These are phyloP conservation scores for Malania oleifera DNA, from an alignment of 164 flowering plant genomes.

Conservation along the genomic window DNA sequence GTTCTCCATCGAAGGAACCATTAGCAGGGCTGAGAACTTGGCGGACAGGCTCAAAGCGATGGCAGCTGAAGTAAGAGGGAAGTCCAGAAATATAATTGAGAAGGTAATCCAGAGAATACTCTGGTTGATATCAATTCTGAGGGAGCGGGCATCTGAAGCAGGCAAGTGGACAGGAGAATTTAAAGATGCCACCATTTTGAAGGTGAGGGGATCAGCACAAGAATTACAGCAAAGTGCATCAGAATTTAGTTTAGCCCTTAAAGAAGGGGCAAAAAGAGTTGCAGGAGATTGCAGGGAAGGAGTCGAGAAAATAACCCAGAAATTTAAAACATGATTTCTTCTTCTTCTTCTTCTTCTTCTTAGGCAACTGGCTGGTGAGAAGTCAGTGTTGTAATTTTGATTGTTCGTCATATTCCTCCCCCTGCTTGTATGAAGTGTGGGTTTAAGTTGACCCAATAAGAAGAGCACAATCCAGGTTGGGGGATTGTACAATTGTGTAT, in stretches of 20 bases:
- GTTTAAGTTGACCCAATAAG: too few species aligned
- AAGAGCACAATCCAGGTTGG: too few species aligned
- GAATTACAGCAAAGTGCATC: constrained; percentile 37
- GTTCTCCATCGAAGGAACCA: constrained; percentile 39
- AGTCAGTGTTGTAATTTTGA: background rate
- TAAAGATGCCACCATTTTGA: constrained; percentile 32
- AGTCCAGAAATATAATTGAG: constrained; percentile 44
- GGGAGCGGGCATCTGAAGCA: constrained; percentile 27
- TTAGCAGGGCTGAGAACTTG: constrained; percentile 55
- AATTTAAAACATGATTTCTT: constrained; percentile 53
- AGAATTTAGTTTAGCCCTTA: constrained; percentile 22
- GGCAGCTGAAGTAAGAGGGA: constrained; percentile 52
- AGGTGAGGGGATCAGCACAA: constrained; percentile 34
- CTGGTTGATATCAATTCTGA: constrained; percentile 38
- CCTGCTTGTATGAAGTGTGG: background rate
- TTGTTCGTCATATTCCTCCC: background rate
- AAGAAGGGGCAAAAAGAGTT: constrained; percentile 62
- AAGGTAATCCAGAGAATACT: constrained; percentile 51
- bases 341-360: background rate
- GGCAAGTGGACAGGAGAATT: constrained; percentile 29
- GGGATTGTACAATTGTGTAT: too few species aligned
- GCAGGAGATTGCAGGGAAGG: constrained; percentile 79
- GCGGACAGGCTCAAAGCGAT: constrained; percentile 59
- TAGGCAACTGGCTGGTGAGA: background rate
- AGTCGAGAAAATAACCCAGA: constrained; percentile 74